Percentiles rank a stretch among this genome's conserved stretches.
Conservation (phyloP, 2,329 filamentous ascomycete species). For the Mycosphaerelloides madeirae region DNA sequence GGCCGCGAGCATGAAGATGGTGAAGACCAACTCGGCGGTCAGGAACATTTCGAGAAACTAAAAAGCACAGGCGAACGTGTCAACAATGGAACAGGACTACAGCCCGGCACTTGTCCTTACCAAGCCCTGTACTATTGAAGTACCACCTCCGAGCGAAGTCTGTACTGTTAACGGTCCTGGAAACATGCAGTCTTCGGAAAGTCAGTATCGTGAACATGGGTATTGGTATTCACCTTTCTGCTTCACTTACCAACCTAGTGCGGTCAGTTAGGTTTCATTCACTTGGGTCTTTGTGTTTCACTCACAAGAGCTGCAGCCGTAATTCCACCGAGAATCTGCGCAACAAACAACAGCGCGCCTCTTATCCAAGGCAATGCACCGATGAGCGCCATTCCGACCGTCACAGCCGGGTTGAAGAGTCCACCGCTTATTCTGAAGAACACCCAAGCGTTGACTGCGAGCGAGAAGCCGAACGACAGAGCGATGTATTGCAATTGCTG, state of each 20-base stretch:
- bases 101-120: too few species aligned
- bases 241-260: too few species aligned
- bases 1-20: constrained; percentile 34
- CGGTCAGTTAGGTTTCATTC: too few species aligned
- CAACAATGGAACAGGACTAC: too few species aligned
- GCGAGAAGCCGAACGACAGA: constrained; percentile 37
- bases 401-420: constrained; percentile 34
- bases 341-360: constrained; percentile 32
- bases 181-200: constrained; percentile 35
- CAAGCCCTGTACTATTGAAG: too few species aligned
- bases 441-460: constrained; percentile 40
- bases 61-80: too few species aligned
- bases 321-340: constrained; percentile 35
- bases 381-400: constrained; percentile 25
- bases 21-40: constrained; percentile 29
- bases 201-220: too few species aligned
- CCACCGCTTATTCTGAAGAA: constrained; percentile 36
- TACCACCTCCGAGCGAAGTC: constrained; percentile 30
- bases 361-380: constrained; percentile 33
- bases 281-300: too few species aligned
- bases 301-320: constrained; percentile 30
- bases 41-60: constrained; percentile 36
- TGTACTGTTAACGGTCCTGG: constrained; percentile 33
- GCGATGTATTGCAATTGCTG: constrained; percentile 37
- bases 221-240: too few species aligned